phyloP scores from a whole-genome alignment of 148 eudicot species.

The Nepenthes mirabilis region DNA sequence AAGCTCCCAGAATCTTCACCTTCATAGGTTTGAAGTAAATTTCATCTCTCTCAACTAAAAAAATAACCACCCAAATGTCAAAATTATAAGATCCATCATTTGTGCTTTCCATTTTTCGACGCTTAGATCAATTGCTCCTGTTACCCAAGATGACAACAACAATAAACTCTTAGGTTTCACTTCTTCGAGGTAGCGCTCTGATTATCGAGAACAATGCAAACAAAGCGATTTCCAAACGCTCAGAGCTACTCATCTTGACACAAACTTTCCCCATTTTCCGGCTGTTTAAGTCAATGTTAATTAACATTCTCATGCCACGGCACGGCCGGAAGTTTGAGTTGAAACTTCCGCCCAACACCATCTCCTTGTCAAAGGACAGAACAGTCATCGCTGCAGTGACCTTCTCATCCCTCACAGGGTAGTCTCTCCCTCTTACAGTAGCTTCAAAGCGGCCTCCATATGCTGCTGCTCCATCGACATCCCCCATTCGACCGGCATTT shows the following conservation, averaged over 20 bases:
- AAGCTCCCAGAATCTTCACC: too few species aligned
- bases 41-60: too few species aligned
- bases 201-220: constrained; percentile 46
- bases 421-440: constrained; percentile 64
- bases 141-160: background rate
- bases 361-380: constrained; percentile 56
- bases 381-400: constrained; percentile 39
- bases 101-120: too few species aligned
- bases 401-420: constrained; percentile 74
- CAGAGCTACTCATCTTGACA: constrained; percentile 59
- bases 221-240: constrained; percentile 59
- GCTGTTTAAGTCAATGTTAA: constrained; percentile 60
- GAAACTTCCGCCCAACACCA: constrained; percentile 55
- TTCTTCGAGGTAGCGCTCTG: constrained; percentile 42
- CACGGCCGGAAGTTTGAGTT: constrained; percentile 59
- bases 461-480: constrained; percentile 40
- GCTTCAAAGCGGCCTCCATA: constrained; percentile 84
- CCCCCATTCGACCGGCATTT: constrained; percentile 58
- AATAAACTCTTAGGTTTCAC: constrained; percentile 5
- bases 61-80: too few species aligned
- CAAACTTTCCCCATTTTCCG: constrained; percentile 65
- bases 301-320: constrained; percentile 48
- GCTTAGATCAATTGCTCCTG: background rate
- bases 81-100: too few species aligned
- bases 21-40: too few species aligned